Evolutionary conservation across 352 stramenopile species (phyloP).

Genomic region (Pythium brachiatum): DNA sequence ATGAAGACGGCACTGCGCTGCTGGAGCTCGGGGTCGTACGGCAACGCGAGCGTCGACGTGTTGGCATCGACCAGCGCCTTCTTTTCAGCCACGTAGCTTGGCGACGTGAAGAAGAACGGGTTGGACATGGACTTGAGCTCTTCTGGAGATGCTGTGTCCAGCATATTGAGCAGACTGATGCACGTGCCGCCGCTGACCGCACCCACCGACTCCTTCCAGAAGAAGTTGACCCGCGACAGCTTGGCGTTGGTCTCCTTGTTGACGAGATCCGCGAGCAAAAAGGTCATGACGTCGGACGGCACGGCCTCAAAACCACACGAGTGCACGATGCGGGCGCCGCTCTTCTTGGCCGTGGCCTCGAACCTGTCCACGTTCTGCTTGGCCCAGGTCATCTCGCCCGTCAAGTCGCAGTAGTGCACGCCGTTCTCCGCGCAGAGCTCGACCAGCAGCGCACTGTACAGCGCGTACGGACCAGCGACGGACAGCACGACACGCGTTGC

Average conservation of each 20-base stretch:
- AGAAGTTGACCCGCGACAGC: conserved; percentile 28
- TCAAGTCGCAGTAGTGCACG: conserved; percentile 90
- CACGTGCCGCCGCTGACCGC: conserved; percentile 48
- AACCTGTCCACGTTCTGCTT: conserved; percentile 64
- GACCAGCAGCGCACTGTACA: conserved; percentile 76
- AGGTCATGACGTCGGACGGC: conserved; percentile 68
- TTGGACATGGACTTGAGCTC: conserved; percentile 27
- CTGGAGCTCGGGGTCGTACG: conserved; percentile 55
- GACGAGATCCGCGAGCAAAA: conserved; percentile 54
- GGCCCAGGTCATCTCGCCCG: conserved; percentile 83
- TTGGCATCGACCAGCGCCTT: conserved; percentile 20
- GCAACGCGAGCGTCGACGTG: conserved; percentile 28
- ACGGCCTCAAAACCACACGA: conserved; percentile 85
- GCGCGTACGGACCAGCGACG: conserved; percentile 73
- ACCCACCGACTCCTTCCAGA: conserved; percentile 31
- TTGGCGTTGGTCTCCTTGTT: conserved; percentile 30
- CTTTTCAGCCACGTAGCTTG: conserved; percentile 25
- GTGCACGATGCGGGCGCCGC: conserved; percentile 72
- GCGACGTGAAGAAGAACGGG: conserved; percentile 40
- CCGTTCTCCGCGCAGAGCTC: conserved; percentile 76
- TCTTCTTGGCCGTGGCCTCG: conserved; percentile 43
- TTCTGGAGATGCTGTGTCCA: conserved; percentile 14
- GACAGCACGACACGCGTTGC: conserved; percentile 73
- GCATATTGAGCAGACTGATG: conserved; percentile 32
- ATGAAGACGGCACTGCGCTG: conserved; percentile 54